A percentile compares a stretch with the other conserved stretches of the same genome.
Evolutionary conservation across 306 rosid genomes (phyloP).

Genomic region (Amphicarpaea edgeworthii): DNA sequence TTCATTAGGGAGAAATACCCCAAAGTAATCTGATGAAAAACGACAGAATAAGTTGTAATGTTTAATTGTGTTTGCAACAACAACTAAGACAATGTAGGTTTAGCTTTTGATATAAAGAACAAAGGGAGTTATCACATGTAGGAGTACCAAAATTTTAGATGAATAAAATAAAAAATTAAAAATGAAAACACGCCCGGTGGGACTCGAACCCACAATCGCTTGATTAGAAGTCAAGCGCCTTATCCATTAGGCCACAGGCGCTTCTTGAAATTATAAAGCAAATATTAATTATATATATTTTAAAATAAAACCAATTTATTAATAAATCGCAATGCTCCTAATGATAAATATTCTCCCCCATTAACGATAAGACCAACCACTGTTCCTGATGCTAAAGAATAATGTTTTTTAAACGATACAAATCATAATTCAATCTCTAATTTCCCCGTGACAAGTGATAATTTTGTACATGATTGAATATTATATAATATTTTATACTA

Average conservation of each 20-base stretch:
- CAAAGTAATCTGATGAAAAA: too few relatives aligned
- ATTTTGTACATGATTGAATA: background rate
- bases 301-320: too few relatives aligned
- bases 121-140: too few relatives aligned
- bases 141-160: too few relatives aligned
- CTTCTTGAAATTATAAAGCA: background rate
- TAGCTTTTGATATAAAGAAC: too few relatives aligned
- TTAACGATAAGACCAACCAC: background rate
- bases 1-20: too few relatives aligned
- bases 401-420: background rate
- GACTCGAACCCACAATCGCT: conserved; percentile 60
- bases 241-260: conserved; percentile 66
- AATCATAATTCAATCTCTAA: background rate
- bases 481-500: background rate
- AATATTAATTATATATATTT: too few relatives aligned
- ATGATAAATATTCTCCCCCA: background rate
- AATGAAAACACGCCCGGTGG: conserved; percentile 48
- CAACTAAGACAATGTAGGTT: too few relatives aligned
- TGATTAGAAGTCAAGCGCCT: conserved; percentile 62
- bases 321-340: conserved; percentile 16
- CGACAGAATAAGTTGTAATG: too few relatives aligned
- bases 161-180: too few relatives aligned
- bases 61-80: too few relatives aligned
- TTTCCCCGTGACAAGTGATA: background rate
- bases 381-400: background rate